phyloP scores from a whole-genome alignment of 1,139 yeast genomes.

The Geotrichum phurueaensis region DNA sequence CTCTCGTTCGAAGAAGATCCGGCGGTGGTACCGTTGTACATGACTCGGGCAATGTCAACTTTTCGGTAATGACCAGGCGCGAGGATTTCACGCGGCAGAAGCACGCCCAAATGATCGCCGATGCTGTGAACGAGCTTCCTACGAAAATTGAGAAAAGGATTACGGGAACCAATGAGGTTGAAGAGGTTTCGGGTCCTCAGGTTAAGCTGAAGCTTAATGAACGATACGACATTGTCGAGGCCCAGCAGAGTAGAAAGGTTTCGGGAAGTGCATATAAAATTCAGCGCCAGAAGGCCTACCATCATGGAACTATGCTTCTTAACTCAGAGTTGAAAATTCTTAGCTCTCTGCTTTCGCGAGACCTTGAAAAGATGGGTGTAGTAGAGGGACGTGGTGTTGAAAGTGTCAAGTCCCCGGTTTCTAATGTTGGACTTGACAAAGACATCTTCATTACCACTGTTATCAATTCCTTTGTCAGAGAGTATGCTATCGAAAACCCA shows the following conservation, averaged over 20 bases:
- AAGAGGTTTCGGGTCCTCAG: slow-evolving; percentile 28
- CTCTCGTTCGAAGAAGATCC: slow-evolving; percentile 68
- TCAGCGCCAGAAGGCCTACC: slow-evolving; percentile 76
- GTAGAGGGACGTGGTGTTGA: slow-evolving; percentile 60
- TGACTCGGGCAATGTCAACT: slow-evolving; percentile 86
- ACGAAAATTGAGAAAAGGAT: slow-evolving; percentile 7
- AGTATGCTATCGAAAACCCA: slow-evolving; percentile 27
- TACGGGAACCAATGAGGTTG: slow-evolving; percentile 1
- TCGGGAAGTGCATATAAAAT: slow-evolving; percentile 91
- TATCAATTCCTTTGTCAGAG: slow-evolving; percentile 41
- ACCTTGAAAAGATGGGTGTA: slow-evolving; percentile 40
- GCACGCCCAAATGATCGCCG: slow-evolving; percentile 52
- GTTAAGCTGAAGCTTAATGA: slow-evolving; percentile 48
- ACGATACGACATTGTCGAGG: slow-evolving; percentile 71
- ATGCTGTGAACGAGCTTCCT: slow-evolving; percentile 43
- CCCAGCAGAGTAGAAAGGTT: slow-evolving; percentile 45
- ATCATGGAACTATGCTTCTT: slow-evolving; percentile 94
- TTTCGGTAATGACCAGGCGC: slow-evolving; percentile 70
- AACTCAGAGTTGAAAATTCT: slow-evolving; percentile 56
- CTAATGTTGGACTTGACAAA: slow-evolving; percentile 49
- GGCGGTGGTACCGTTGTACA: slow-evolving; percentile 99
- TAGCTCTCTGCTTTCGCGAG: slow-evolving; percentile 51
- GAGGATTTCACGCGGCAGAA: slow-evolving; percentile 57
- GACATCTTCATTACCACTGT: slow-evolving; percentile 48
- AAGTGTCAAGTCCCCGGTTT: slow-evolving; percentile 73